These are phyloP conservation scores for Vachellia collinsii DNA, from an alignment of 306 rosid genomes.

Conservation along the genomic window DNA sequence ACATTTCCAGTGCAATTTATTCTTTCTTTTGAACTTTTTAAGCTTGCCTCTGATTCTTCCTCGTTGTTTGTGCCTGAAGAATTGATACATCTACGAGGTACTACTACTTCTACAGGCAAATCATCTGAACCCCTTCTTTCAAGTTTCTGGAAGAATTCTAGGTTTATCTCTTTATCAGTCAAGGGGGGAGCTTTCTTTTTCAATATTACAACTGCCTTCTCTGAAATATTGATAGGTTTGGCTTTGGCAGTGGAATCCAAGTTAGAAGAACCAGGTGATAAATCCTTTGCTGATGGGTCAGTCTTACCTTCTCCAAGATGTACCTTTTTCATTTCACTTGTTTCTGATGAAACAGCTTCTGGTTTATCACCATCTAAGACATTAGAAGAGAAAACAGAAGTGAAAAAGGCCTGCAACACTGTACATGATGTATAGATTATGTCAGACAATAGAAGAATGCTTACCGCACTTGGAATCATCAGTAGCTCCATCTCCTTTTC, in stretches of 20 bases:
- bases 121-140: slow-evolving; percentile 85
- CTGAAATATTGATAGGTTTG: slow-evolving; percentile 62
- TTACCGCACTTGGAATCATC: slow-evolving; percentile 66
- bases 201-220: slow-evolving; percentile 84
- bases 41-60: slow-evolving; percentile 58
- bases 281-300: slow-evolving; percentile 58
- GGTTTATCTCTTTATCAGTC: slow-evolving; percentile 83
- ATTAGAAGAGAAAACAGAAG: slow-evolving; percentile 18
- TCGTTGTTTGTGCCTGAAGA: slow-evolving; percentile 71
- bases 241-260: slow-evolving; percentile 55
- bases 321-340: slow-evolving; percentile 48
- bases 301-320: slow-evolving; percentile 51
- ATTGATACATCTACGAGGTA: slow-evolving; percentile 72
- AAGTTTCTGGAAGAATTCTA: slow-evolving; percentile 93
- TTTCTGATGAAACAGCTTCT: slow-evolving; percentile 52
- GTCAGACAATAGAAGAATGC: slow-evolving; percentile 36
- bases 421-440: slow-evolving; percentile 12
- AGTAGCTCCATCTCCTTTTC: slow-evolving; percentile 70
- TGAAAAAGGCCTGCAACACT: slow-evolving; percentile 35
- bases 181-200: slow-evolving; percentile 87
- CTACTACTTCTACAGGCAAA: slow-evolving; percentile 90
- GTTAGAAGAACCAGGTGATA: slow-evolving; percentile 58
- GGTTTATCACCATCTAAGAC: slow-evolving; percentile 58
- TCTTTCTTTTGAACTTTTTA: slow-evolving; percentile 58
- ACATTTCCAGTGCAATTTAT: slow-evolving; percentile 49